Conservation (phyloP, 495 filamentous ascomycete genomes). For the Cryomyces antarcticus region DNA sequence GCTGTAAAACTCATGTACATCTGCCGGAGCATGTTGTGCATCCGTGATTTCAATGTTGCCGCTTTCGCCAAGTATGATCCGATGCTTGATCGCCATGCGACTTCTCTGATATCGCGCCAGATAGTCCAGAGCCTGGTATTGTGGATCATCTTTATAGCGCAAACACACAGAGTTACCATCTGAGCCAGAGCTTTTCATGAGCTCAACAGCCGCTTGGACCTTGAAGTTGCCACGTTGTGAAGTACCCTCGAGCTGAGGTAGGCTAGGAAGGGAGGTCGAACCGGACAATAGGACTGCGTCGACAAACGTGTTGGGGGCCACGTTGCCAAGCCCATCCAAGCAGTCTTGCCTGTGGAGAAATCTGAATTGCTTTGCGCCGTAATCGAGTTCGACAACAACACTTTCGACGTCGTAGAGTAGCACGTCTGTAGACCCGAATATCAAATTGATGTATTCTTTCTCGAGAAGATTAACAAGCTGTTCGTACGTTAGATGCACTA, state of each 20-base stretch:
- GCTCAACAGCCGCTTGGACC: slow-evolving; percentile 46
- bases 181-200: slow-evolving; percentile 39
- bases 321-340: slow-evolving; percentile 44
- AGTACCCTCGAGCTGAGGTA: slow-evolving; percentile 52
- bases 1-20: slow-evolving; percentile 76
- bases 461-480: slow-evolving; percentile 66
- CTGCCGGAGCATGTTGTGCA: slow-evolving; percentile 44
- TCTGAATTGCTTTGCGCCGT: slow-evolving; percentile 39
- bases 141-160: slow-evolving; percentile 50
- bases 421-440: slow-evolving; percentile 72
- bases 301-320: slow-evolving; percentile 53
- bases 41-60: slow-evolving; percentile 58
- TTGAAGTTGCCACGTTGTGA: slow-evolving; percentile 25
- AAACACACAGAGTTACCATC: slow-evolving; percentile 43
- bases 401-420: slow-evolving; percentile 74
- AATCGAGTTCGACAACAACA: slow-evolving; percentile 60
- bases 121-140: slow-evolving; percentile 51
- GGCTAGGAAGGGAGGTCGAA: slow-evolving; percentile 53
- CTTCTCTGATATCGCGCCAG: slow-evolving; percentile 67
- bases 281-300: slow-evolving; percentile 74
- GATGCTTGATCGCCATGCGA: slow-evolving; percentile 68
- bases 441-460: slow-evolving; percentile 47
- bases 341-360: slow-evolving; percentile 54
- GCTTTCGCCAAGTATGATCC: slow-evolving; percentile 53
- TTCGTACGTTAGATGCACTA: not conserved